A percentile compares a stretch with the other conserved stretches of the same genome.
Evolutionary conservation across 495 filamentous ascomycete species (phyloP).

Genomic region (Penicillium antarcticum): DNA sequence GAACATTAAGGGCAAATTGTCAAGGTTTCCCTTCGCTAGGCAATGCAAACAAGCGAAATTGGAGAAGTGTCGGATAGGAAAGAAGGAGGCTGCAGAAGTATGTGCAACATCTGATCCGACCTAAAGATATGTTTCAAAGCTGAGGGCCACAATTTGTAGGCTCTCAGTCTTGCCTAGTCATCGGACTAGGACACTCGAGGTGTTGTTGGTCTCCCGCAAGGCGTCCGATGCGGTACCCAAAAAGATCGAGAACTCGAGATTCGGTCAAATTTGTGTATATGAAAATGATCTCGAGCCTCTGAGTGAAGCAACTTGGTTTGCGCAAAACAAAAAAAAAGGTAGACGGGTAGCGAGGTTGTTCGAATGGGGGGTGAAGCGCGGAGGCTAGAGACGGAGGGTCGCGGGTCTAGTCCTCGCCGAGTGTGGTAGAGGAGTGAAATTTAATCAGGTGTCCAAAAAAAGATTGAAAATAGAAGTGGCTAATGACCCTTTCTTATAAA

Average conservation of each 20-base stretch:
- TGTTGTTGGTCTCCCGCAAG: no score
- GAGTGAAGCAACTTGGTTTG: no score
- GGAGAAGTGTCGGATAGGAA: conserved; percentile 2
- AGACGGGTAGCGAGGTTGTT: neutral
- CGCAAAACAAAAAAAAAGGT: no score
- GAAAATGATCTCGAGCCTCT: no score
- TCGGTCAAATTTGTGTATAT: no score
- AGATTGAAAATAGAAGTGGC: neutral
- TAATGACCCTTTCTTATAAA: conserved; percentile 11
- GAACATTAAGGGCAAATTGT: conserved; percentile 20
- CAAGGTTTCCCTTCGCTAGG: neutral
- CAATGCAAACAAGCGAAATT: neutral
- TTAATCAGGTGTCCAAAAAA: neutral
- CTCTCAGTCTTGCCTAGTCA: neutral
- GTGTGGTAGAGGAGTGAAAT: neutral
- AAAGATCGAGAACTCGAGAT: no score
- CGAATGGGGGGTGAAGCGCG: neutral
- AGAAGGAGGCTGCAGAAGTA: neutral
- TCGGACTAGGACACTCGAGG: no score
- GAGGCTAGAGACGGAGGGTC: neutral
- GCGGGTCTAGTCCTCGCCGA: neutral
- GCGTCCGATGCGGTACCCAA: no score
- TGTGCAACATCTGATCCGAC: conserved; percentile 7
- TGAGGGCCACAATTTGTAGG: neutral
- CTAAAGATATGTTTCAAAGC: neutral